Conservation (phyloP, 306 rosid genomes). For the Vachellia collinsii region DNA sequence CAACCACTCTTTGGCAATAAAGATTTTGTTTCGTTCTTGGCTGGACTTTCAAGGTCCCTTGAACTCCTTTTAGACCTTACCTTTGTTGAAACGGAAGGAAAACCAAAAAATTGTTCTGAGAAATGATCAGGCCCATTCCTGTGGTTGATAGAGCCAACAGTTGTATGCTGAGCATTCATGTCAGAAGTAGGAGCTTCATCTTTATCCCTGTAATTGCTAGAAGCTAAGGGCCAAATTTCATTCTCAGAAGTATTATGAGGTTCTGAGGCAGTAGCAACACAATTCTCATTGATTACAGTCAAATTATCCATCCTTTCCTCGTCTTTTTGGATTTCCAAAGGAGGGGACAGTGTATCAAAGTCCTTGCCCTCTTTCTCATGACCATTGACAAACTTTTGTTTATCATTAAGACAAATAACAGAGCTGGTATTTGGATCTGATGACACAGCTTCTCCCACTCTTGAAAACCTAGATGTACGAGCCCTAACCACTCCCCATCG, state of each 20-base stretch:
- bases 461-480: slow-evolving; percentile 73
- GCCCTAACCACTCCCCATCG: slow-evolving; percentile 88
- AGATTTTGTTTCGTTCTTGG: slow-evolving; percentile 54
- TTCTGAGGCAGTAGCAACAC: slow-evolving; percentile 48
- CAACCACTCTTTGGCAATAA: slow-evolving; percentile 51
- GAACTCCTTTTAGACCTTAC: slow-evolving; percentile 60
- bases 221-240: slow-evolving; percentile 42
- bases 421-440: slow-evolving; percentile 52
- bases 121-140: slow-evolving; percentile 44
- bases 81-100: slow-evolving; percentile 59
- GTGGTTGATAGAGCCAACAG: slow-evolving; percentile 42
- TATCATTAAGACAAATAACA: slow-evolving; percentile 41
- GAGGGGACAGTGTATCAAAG: slow-evolving; percentile 39
- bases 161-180: slow-evolving; percentile 43
- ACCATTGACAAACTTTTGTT: slow-evolving; percentile 44
- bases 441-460: slow-evolving; percentile 59
- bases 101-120: slow-evolving; percentile 50
- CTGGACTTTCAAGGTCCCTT: slow-evolving; percentile 63
- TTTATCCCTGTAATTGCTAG: slow-evolving; percentile 45
- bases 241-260: slow-evolving; percentile 44
- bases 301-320: slow-evolving; percentile 43
- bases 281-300: slow-evolving; percentile 40
- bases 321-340: slow-evolving; percentile 43
- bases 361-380: slow-evolving; percentile 51
- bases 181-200: slow-evolving; percentile 51